Base-by-base conservation (phyloP, 2,329 filamentous ascomycete species). In the Colletotrichum tropicicola region DNA sequence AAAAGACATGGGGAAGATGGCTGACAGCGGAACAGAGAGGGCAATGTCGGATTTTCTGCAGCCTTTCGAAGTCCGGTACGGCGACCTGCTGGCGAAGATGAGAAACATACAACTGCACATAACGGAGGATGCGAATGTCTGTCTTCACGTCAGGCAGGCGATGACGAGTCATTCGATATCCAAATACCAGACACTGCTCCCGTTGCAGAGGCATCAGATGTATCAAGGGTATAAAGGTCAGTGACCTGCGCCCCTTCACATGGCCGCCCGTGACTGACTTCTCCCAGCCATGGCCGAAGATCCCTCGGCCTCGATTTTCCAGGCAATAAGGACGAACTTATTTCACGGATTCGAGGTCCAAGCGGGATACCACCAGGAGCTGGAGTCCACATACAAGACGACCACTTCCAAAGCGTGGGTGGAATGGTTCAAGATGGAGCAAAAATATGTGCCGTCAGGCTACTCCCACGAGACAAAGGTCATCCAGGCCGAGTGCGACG, bases 401-500 rank as follows among this genome's bases (percentile, higher is more conserved):
- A 73, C 71, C 4, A 70, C 72, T 3, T 70, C 68, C 8, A 59
- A 67, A 2, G 72, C 71, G 4, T 73, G 72, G 71, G 62, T 66
- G 13, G 51, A 71, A 25, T 73, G 72, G 72, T 69, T 73, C 51
- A 63, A 43, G 17, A 60, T 71, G 45, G 72, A 73, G 48, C 71
- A 73, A 47, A 65, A 52, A 23, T 69, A 73, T 25, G 70, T 73
- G 8, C 72, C 72, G 1, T 71, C 69, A 2, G 53, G 64, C 13
- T 68, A 69, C 45, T 65, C 64, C 1, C 64, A 66, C 27, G 49
- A 54, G 37, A 69, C 71, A 5, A 66, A 57, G 8, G 62, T 73
- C 5, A 65, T 68, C 19, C 72, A 73, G 30, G 72, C 70, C 2
- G 68, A 70, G 4, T 73, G 72, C 67, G 72, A 73, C 51, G 72